phyloP scores from a whole-genome alignment of 2,329 filamentous ascomycete species.

The Fusarium marasasianum region DNA sequence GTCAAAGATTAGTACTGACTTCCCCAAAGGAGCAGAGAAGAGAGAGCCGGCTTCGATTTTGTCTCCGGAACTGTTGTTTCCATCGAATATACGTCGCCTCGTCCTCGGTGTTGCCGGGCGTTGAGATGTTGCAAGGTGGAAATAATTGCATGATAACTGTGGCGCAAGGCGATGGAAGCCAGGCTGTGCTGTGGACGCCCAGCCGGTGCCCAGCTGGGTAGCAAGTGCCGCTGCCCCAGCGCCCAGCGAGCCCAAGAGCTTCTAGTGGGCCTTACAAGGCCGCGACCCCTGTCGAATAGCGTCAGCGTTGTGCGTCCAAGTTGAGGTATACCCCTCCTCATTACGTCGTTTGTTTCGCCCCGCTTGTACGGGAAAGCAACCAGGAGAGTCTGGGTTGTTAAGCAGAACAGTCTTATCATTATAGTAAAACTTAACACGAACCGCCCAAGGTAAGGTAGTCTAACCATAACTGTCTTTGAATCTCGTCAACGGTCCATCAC shows the following conservation, averaged over 20 bases:
- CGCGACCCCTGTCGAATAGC: slow-evolving; percentile 32
- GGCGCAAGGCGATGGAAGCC: slow-evolving; percentile 6
- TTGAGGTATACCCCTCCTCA: slow-evolving; percentile 33
- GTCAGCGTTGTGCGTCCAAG: slow-evolving; percentile 34
- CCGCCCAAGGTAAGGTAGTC: neutral
- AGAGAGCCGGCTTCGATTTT: neutral
- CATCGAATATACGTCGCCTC: neutral
- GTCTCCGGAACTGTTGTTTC: neutral
- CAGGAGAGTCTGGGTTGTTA: neutral
- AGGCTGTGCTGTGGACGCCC: slow-evolving; percentile 7
- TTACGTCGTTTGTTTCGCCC: slow-evolving; percentile 41
- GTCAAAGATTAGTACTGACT: neutral
- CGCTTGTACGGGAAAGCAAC: slow-evolving; percentile 1
- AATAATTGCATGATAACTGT: slow-evolving; percentile 16
- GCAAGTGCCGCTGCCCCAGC: slow-evolving; percentile 7
- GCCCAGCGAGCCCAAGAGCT: slow-evolving; percentile 18
- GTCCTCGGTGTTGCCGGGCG: slow-evolving; percentile 31
- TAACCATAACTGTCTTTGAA: neutral
- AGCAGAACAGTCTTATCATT: neutral
- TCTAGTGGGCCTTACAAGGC: slow-evolving; percentile 15
- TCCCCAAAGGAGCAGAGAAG: neutral
- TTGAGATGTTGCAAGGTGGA: slow-evolving; percentile 7
- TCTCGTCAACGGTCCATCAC: neutral
- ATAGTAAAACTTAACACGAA: neutral
- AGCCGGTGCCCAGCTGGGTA: slow-evolving; percentile 24